Percentiles rank a stretch among this genome's conserved stretches.
Evolutionary conservation across 306 rosid genomes (phyloP).

Genomic region (Quercus wislizeni): DNA sequence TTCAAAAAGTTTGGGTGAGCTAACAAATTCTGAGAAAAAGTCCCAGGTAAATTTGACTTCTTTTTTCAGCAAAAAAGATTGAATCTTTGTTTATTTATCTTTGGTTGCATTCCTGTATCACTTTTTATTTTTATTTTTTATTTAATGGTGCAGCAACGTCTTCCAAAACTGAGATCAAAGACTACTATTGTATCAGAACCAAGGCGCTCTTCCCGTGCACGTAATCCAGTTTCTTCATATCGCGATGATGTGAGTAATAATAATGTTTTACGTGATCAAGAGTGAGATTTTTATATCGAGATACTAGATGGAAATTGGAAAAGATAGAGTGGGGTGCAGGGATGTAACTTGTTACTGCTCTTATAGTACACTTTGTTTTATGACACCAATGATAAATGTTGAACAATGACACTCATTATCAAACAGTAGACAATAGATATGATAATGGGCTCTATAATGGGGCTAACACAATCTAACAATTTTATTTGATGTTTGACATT

Average conservation of each 20-base stretch:
- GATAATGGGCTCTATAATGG: not conserved
- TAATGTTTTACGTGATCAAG: not conserved
- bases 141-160: constrained; percentile 30
- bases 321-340: not conserved
- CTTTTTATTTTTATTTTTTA: not conserved
- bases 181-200: constrained; percentile 32
- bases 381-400: not conserved
- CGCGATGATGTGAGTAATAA: constrained; percentile 41
- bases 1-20: constrained; percentile 47
- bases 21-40: constrained; percentile 41
- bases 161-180: constrained; percentile 34
- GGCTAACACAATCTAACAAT: not conserved
- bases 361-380: not conserved
- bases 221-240: constrained; percentile 47
- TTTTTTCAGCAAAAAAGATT: not conserved
- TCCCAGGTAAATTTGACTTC: constrained; percentile 38
- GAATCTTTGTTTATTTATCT: not conserved
- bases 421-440: not conserved
- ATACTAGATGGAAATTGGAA: not conserved
- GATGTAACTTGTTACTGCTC: no score
- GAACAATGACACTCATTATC: not conserved
- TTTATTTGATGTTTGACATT: not conserved
- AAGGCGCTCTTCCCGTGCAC: constrained; percentile 54
- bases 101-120: not conserved
- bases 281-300: not conserved